Percentiles rank a stretch among this genome's conserved stretches.
Evolutionary conservation across 176 grass and related monocot species (phyloP).

Genomic region (Bothriochloa decipiens): DNA sequence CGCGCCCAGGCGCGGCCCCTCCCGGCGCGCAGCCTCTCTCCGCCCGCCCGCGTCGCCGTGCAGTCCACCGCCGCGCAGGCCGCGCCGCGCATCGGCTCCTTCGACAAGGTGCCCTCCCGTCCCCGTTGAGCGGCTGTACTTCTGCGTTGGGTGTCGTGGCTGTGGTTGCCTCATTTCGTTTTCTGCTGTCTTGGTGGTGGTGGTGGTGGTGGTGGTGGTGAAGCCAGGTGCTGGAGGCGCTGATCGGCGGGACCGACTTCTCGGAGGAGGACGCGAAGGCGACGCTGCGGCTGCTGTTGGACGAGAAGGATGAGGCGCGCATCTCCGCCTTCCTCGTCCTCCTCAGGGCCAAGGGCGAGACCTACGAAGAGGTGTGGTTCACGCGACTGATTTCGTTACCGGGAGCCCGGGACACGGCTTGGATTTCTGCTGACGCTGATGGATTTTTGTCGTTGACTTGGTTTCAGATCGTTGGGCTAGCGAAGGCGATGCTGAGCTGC

Average conservation of each 20-base stretch:
- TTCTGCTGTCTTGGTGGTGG: neutral
- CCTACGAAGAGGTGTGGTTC: conserved; percentile 71
- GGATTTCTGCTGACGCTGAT: neutral
- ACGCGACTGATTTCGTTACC: neutral
- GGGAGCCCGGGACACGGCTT: neutral
- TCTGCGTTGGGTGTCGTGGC: neutral
- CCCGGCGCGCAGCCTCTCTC: conserved; percentile 20
- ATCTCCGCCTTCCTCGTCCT: conserved; percentile 96
- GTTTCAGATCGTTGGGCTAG: conserved; percentile 83
- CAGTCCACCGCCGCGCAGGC: conserved; percentile 14
- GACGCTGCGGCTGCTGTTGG: conserved; percentile 67
- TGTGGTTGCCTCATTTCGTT: neutral
- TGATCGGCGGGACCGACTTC: conserved; percentile 73
- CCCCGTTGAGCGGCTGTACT: neutral
- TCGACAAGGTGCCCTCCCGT: conserved; percentile 51
- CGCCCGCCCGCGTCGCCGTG: conserved; percentile 45
- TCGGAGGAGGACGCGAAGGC: conserved; percentile 82
- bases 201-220: conserved; percentile 11
- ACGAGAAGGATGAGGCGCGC: conserved; percentile 65
- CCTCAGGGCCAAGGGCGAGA: conserved; percentile 93
- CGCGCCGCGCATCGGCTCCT: conserved; percentile 40
- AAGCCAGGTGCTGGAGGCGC: conserved; percentile 72
- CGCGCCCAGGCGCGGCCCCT: conserved; percentile 35
- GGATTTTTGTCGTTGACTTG: neutral
- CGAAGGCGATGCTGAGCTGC: conserved; percentile 80